Conservation (phyloP, 805 yeast species). For the Metschnikowia peoriensis region DNA sequence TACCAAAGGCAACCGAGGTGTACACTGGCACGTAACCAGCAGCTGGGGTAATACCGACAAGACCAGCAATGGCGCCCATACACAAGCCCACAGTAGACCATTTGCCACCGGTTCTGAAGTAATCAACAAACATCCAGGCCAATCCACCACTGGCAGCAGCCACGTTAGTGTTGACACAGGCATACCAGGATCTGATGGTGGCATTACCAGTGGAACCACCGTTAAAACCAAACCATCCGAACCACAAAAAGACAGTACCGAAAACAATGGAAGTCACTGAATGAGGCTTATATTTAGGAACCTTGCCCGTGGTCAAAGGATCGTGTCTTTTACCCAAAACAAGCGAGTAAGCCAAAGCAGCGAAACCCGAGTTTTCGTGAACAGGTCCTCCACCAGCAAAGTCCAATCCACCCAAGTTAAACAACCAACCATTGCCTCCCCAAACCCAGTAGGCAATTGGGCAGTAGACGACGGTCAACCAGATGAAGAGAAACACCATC, state of each 20-base stretch:
- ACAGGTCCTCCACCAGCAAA: slow-evolving; percentile 99
- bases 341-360: slow-evolving; percentile 92
- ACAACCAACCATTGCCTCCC: slow-evolving; percentile 93
- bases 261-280: slow-evolving; percentile 85
- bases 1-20: slow-evolving; percentile 24
- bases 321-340: slow-evolving; percentile 91
- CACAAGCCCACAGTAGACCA: slow-evolving; percentile 95
- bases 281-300: slow-evolving; percentile 93
- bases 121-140: slow-evolving; percentile 92
- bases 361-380: slow-evolving; percentile 90
- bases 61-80: slow-evolving; percentile 90
- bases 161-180: slow-evolving; percentile 86
- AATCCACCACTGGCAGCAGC: slow-evolving; percentile 94
- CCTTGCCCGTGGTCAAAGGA: slow-evolving; percentile 60
- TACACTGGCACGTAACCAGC: slow-evolving; percentile 96
- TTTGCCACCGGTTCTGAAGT: slow-evolving; percentile 77
- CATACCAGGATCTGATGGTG: slow-evolving; percentile 90
- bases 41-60: slow-evolving; percentile 94
- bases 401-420: slow-evolving; percentile 79
- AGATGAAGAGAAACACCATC: slow-evolving; percentile 90
- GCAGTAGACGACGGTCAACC: slow-evolving; percentile 95
- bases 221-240: slow-evolving; percentile 99
- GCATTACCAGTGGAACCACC: slow-evolving; percentile 98
- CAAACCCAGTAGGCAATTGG: slow-evolving; percentile 98
- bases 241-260: slow-evolving; percentile 94